Base-by-base conservation (phyloP, 2,329 filamentous ascomycete genomes). In the Hypoxylon sp. region DNA sequence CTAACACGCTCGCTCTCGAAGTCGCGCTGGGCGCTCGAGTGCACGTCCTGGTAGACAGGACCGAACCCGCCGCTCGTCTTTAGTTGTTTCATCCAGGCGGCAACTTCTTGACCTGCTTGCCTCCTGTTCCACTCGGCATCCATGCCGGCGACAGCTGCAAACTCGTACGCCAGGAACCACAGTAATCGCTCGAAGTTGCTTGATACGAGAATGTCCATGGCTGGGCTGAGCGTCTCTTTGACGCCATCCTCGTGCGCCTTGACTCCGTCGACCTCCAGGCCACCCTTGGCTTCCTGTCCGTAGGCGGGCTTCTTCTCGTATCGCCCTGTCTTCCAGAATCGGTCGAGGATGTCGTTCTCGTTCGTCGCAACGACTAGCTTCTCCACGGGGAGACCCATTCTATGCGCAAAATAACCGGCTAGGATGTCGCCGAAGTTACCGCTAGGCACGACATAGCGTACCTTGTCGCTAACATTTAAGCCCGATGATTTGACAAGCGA, bases 151-250 rank as follows among this genome's bases (percentile, higher is more conserved):
- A 70, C 75, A 5, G 75, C 67, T 12, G 83, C 84, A 54, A 86
- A 87, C 62, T 89, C 82, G 73, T 90, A 90, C 1, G 91, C 88
- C 19, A 97, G 78, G 78, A 90, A 97, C 93, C 93, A 97, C 7
- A 99, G 80, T 4, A 99, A 79, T 21, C 94, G 85, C 78, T 99
- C 94, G 69, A 99, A 97, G 77, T 99, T 99, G 70, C 89, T 94
- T 16, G 89, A 93, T 8, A 97, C 92, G 3, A 97, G 79, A 60
- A 97, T 97, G 71, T 99, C 94, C 94, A 99, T 97, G 34, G 94
- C 94, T 0, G 94, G 94, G 63, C 88, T 91, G 41, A 95, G 81
- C 0, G 94, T 99, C 75, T 96, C 92, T 75, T 91, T 92, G 56
- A 93, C 91, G 26, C 89, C 90, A 32, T 84, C 83, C 61, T 83